Base-by-base conservation (phyloP, 257 asterid genomes). In the Nicotiana paniculata region DNA sequence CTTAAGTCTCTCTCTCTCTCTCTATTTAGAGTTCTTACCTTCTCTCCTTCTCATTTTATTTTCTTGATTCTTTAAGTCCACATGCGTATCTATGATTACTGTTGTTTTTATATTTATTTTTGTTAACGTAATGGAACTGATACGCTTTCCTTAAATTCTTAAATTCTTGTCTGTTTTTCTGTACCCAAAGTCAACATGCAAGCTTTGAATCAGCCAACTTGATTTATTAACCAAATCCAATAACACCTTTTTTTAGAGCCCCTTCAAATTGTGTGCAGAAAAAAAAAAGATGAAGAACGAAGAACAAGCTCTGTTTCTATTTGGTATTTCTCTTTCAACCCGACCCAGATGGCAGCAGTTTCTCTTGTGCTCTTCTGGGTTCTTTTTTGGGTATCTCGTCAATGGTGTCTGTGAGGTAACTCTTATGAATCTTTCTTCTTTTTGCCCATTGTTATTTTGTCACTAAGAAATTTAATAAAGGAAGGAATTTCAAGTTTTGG, bases 371-470 rank as follows among this genome's bases (percentile, higher is more conserved):
- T 92, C 97, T 55, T 87, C 97, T 69, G 99, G 99, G 54, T 96
- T 96, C 84, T 93, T 93, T 94, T 93, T 96, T 69, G 98, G 98
- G 6, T 95, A 93, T 85, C 98, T 96, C 59, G 91, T 96, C 58
- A 93, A 93, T 82, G 99, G 99, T 80, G 79, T 96, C 80, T 96
- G 98, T 77, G 99, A 93, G 98, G 99, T 93, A 84, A 77, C 28
- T 79, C 16, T 74, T 74, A 48, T 48, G 16, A 74, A 26, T 61
- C 77, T 79, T 18, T 61, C 18, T 66, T 65, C 70, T 11, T 26
- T 30, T 79, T 61, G 70, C 5, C 16, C 16, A 30, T 24, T 81
- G 61, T 30, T 57, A 64, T 82, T 46, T 74, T 66, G 58, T 24
- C 24, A 48, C 21, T 57, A 11, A 74, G 79, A 48, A 13, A 48